Evolutionary conservation across 192 early-diverging fungal species (phyloP).

Genomic region (Chytriomyces sp.): DNA sequence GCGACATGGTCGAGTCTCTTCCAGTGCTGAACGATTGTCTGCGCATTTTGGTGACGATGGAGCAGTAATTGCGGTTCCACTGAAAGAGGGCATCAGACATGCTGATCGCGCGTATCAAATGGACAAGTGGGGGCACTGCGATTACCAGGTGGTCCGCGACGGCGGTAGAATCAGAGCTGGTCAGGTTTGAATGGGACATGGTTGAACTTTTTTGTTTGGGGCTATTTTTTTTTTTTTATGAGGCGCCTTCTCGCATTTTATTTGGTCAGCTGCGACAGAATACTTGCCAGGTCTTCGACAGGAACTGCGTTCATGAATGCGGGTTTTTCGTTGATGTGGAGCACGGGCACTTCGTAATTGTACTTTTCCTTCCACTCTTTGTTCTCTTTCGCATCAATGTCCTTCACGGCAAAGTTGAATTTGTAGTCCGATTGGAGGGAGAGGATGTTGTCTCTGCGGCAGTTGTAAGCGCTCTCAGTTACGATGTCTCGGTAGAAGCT

Average conservation of each 20-base stretch:
- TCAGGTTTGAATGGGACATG: no score
- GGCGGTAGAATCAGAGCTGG: no score
- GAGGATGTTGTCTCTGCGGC: constrained; percentile 19
- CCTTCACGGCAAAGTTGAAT: constrained; percentile 42
- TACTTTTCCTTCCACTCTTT: constrained; percentile 49
- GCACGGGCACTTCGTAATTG: constrained; percentile 55
- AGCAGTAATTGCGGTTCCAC: no score
- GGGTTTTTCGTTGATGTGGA: constrained; percentile 44
- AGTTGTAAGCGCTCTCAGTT: constrained; percentile 10
- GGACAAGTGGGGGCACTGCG: no score
- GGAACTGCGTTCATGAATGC: constrained; percentile 40
- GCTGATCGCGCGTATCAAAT: no score
- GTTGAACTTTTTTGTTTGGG: no score
- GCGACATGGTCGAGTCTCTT: no score
- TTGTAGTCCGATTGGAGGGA: neutral
- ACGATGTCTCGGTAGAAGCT: neutral
- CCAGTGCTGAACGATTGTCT: no score
- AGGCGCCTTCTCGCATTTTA: neutral
- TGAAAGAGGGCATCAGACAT: no score
- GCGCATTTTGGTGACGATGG: no score
- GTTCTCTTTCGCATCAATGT: constrained; percentile 50
- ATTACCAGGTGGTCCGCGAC: no score
- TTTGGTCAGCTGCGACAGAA: constrained; percentile 6
- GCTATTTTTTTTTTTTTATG: no score
- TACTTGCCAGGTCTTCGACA: neutral